A percentile compares a stretch with the other conserved stretches of the same genome.
Evolutionary conservation across 73 alveolate species (phyloP).

Genomic region (Breviolum minutum): DNA sequence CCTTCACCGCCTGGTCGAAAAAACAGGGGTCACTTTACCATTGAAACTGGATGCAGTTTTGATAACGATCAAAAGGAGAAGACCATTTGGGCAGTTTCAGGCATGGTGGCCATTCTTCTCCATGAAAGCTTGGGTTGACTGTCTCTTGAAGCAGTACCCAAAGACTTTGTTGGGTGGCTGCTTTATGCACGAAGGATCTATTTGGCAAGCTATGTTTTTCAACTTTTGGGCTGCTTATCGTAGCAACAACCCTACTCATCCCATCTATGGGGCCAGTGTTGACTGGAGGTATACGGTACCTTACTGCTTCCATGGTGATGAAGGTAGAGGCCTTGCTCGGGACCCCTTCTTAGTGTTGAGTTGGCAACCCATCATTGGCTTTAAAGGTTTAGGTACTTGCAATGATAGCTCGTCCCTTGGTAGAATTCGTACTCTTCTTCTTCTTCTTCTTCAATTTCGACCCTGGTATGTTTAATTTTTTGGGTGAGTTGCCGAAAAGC

Average conservation of each 20-base stretch:
- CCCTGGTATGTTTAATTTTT: not conserved
- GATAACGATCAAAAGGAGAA: not conserved
- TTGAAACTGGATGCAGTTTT: not conserved
- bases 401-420: not conserved
- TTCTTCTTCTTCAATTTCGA: not conserved
- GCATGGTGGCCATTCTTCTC: not conserved
- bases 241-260: not conserved
- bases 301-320: not conserved
- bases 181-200: not conserved
- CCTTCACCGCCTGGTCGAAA: not conserved
- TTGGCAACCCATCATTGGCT: not conserved
- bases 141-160: not conserved
- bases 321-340: not conserved
- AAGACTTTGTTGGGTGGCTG: not conserved
- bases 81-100: not conserved
- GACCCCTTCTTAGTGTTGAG: not conserved
- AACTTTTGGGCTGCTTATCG: not conserved
- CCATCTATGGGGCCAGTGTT: not conserved
- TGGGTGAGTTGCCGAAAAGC: not conserved
- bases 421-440: not conserved
- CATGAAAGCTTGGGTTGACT: not conserved
- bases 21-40: not conserved
- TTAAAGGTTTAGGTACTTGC: not conserved
- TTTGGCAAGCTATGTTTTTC: not conserved
- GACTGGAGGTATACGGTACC: not conserved